These are phyloP conservation scores for Cryptosporidium andersoni DNA, from an alignment of 169 alveolate genomes.

Conservation along the genomic window DNA sequence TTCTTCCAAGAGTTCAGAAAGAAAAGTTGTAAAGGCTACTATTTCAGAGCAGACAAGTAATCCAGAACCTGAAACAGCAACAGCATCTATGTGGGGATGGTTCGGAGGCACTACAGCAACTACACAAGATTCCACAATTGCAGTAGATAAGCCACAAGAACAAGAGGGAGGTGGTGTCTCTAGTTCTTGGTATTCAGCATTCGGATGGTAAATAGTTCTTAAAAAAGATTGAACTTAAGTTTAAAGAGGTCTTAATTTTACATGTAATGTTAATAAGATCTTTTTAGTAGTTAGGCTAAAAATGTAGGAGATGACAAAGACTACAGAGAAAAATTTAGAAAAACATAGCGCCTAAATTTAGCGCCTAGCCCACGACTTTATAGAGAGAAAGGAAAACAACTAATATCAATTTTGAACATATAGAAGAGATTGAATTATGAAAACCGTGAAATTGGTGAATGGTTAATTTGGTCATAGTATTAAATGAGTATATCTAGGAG, in stretches of 20 bases:
- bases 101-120: slow-evolving; percentile 21
- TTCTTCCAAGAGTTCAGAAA: neutral
- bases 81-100: neutral
- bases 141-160: neutral
- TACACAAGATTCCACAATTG: slow-evolving; percentile 11
- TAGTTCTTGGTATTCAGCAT: slow-evolving; percentile 45
- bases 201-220: slow-evolving; percentile 28
- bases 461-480: neutral
- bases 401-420: no score
- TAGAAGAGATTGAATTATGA: no score
- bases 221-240: neutral
- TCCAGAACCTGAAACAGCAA: neutral
- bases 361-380: neutral
- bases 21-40: neutral
- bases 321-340: neutral
- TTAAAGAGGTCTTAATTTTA: neutral
- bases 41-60: neutral
- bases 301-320: no score
- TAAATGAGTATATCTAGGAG: slow-evolving; percentile 67
- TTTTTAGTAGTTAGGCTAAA: no score
- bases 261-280: neutral
- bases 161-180: neutral
- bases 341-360: neutral
- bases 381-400: neutral
- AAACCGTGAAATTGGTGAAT: no score